phyloP scores from a whole-genome alignment of 768 basidiomycete species.

The Psilocybe cyanescens region DNA sequence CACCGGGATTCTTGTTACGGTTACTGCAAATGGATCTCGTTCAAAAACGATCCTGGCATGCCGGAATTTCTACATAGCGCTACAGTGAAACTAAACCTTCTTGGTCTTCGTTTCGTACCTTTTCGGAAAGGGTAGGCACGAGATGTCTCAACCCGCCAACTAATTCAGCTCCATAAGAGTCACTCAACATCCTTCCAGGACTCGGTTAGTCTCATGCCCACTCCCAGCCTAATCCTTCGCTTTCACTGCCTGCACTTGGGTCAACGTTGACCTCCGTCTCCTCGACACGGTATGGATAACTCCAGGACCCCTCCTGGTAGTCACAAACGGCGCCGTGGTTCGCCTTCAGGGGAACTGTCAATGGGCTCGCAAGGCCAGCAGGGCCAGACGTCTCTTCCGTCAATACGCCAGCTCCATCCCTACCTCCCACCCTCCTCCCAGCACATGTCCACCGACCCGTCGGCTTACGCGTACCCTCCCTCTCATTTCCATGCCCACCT shows the following conservation, averaged over 20 bases:
- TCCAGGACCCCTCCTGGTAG: slow-evolving; percentile 28
- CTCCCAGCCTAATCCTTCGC: slow-evolving; percentile 17
- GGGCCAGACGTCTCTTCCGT: slow-evolving; percentile 53
- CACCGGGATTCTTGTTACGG: slow-evolving; percentile 37
- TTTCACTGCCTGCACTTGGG: slow-evolving; percentile 21
- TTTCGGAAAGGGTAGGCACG: slow-evolving; percentile 33
- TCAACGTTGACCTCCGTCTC: slow-evolving; percentile 20
- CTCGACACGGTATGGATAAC: slow-evolving; percentile 24
- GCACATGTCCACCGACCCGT: slow-evolving; percentile 20
- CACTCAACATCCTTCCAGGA: slow-evolving; percentile 26
- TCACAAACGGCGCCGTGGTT: slow-evolving; percentile 27
- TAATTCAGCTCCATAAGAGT: slow-evolving; percentile 33
- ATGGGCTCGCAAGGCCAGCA: slow-evolving; percentile 27
- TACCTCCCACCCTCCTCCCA: slow-evolving; percentile 57
- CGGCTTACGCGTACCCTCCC: slow-evolving; percentile 15
- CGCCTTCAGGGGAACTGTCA: slow-evolving; percentile 23
- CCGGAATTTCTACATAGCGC: slow-evolving; percentile 39
- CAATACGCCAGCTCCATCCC: slow-evolving; percentile 71
- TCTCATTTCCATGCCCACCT: slow-evolving; percentile 17
- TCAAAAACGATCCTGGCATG: slow-evolving; percentile 34
- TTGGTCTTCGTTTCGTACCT: slow-evolving; percentile 38
- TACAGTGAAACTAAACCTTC: slow-evolving; percentile 32
- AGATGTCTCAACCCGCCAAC: slow-evolving; percentile 27
- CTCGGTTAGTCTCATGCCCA: slow-evolving; percentile 36
- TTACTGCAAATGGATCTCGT: slow-evolving; percentile 34